These are phyloP conservation scores for Tuctoria greenei DNA, from an alignment of 176 grass and related monocot genomes.

Conservation along the genomic window DNA sequence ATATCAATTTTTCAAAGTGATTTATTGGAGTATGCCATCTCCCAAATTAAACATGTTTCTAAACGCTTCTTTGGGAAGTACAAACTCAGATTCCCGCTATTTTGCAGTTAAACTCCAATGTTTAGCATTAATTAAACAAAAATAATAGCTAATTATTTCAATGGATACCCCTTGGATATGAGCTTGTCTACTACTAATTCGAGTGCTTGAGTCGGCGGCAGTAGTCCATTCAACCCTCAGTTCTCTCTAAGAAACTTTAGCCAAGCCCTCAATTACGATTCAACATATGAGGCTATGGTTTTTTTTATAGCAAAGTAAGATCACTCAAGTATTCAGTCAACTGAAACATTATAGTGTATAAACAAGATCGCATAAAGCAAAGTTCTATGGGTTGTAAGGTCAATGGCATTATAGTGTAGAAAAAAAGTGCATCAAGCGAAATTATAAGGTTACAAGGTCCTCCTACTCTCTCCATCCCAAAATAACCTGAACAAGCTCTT, in stretches of 20 bases:
- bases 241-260: neutral
- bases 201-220: neutral
- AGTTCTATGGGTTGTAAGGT: neutral
- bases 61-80: neutral
- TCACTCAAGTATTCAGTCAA: neutral
- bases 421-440: neutral
- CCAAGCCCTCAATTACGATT: neutral
- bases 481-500: neutral
- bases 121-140: neutral
- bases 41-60: neutral
- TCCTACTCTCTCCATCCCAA: neutral
- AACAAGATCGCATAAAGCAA: conserved; percentile 15
- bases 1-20: neutral
- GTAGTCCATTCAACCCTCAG: neutral
- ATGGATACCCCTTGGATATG: neutral
- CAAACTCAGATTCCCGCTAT: neutral
- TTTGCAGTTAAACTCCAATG: neutral
- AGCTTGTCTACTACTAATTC: neutral
- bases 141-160: neutral
- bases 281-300: neutral
- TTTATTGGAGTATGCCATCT: neutral
- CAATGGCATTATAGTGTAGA: neutral
- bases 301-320: neutral
- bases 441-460: neutral
- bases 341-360: neutral